These are phyloP conservation scores for Ephemerocybe angulata DNA, from an alignment of 768 basidiomycete species.

Conservation along the genomic window DNA sequence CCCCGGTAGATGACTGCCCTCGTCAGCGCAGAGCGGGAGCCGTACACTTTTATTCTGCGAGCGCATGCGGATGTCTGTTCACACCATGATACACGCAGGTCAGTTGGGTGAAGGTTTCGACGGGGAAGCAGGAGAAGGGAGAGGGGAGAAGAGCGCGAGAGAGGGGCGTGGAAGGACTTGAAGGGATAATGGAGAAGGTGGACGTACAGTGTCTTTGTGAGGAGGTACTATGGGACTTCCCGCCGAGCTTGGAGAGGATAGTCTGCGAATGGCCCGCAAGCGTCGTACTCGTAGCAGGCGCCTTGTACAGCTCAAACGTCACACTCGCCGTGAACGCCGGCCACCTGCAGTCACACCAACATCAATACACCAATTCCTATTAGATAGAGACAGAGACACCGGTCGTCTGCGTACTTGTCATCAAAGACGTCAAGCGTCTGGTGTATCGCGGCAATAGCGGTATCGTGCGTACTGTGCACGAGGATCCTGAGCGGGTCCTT, in stretches of 20 bases:
- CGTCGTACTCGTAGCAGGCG: conserved; percentile 8
- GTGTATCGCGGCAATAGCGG: conserved; percentile 60
- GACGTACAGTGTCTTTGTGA: conserved; percentile 27
- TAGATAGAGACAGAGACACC: conserved; percentile 14
- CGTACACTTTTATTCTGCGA: conserved; percentile 66
- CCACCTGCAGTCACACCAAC: conserved; percentile 43
- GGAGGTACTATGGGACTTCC: conserved; percentile 2
- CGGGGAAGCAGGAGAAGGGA: too few relatives aligned
- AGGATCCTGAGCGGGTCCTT: conserved; percentile 58
- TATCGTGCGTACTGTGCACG: conserved; percentile 71
- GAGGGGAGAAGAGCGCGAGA: too few relatives aligned
- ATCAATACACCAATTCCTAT: background rate
- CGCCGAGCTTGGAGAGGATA: conserved; percentile 37
- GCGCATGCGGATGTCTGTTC: conserved; percentile 65
- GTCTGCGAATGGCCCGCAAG: conserved; percentile 29
- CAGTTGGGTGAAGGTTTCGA: too few relatives aligned
- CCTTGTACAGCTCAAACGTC: conserved; percentile 70
- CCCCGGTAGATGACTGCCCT: conserved; percentile 65
- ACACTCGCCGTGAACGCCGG: conserved; percentile 72
- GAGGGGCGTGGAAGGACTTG: too few relatives aligned
- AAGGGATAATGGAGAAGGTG: background rate
- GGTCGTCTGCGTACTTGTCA: too few relatives aligned
- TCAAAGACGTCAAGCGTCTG: conserved; percentile 71
- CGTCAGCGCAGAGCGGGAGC: conserved; percentile 61
- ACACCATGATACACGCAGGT: background rate